Evolutionary conservation across 1,284 basidiomycete genomes (phyloP), one percentile per base, ranked within the genome.

Genomic region (Wolfiporia cocos): DNA sequence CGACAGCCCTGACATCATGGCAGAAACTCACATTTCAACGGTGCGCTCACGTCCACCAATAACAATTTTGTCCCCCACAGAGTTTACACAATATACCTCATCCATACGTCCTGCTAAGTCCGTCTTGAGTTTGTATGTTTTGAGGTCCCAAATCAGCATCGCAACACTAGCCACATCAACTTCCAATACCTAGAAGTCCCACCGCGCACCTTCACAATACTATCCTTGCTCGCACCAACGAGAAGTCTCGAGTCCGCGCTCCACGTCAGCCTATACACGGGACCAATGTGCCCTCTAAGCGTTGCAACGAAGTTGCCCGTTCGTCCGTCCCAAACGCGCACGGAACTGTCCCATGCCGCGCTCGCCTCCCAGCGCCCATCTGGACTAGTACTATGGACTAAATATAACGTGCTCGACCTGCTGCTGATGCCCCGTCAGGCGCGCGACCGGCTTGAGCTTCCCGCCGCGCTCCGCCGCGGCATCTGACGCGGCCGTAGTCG

Each of bases 51-150:
- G 65, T 23, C 96, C 95, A 11, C 94, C 96, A 60, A 91, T 95
- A 47, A 97, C 93, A 24, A 98, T 80, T 63, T 98, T 98, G 68
- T 99, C 95, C 1, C 93, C 95, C 1, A 96, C 92, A 59, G 95
- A 96, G 62, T 96, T 92, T 17, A 99, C 95, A 58, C 95, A 99
- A 67, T 98, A 98, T 21, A 99, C 95, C 62, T 99, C 96, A 57
- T 99, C 95, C 0, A 86, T 89, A 60, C 99, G 96, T 3, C 95
- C 96, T 0, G 93, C 92, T 19, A 99, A 75, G 62, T 99, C 95
- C 3, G 79, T 82, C 56, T 91, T 86, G 51, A 98, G 84, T 65
- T 96, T 96, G 66, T 90, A 91, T 14, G 91, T 94, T 62, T 92
- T 92, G 46, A 96, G 70, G 62, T 95, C 89, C 93, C 93, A 96